Percentiles rank a stretch among this genome's conserved stretches.
These are phyloP conservation scores for Lasiosphaeria miniovina DNA, from an alignment of 495 filamentous ascomycete genomes.

Conservation along the genomic window DNA sequence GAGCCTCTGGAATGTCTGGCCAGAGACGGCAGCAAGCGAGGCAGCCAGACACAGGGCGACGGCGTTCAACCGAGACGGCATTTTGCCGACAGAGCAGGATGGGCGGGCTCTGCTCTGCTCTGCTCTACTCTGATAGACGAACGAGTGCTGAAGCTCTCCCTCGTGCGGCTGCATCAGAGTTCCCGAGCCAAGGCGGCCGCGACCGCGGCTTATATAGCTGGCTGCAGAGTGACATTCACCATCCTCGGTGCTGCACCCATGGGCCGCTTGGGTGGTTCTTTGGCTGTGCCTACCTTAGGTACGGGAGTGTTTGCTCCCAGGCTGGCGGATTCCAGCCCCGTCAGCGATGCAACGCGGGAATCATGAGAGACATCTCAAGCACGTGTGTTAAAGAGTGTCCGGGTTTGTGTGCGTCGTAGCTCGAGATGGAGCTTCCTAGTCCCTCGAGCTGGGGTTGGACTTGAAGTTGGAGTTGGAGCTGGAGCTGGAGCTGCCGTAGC, in stretches of 20 bases:
- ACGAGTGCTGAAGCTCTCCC: no score
- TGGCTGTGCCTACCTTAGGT: background rate
- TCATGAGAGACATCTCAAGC: background rate
- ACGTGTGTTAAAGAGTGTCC: background rate
- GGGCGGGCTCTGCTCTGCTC: no score
- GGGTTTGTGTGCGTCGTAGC: background rate
- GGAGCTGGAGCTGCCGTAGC: background rate
- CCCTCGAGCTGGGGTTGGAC: background rate
- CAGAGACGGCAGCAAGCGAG: slow-evolving; percentile 37
- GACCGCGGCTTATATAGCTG: slow-evolving; percentile 1
- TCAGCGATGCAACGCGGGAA: background rate
- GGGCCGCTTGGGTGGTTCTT: background rate
- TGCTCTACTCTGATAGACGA: no score
- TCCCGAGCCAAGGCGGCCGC: background rate
- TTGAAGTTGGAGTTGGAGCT: background rate
- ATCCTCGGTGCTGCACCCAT: background rate
- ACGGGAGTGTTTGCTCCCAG: background rate
- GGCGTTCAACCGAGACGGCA: slow-evolving; percentile 30
- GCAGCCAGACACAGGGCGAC: slow-evolving; percentile 31
- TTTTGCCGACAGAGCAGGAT: slow-evolving; percentile 15
- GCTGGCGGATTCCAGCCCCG: slow-evolving; percentile 3
- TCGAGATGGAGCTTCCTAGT: background rate
- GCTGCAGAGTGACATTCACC: background rate
- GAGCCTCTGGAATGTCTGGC: slow-evolving; percentile 67
- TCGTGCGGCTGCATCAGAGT: background rate